Base-by-base conservation (phyloP, 2,329 filamentous ascomycete species). In the Fusarium avenaceum region DNA sequence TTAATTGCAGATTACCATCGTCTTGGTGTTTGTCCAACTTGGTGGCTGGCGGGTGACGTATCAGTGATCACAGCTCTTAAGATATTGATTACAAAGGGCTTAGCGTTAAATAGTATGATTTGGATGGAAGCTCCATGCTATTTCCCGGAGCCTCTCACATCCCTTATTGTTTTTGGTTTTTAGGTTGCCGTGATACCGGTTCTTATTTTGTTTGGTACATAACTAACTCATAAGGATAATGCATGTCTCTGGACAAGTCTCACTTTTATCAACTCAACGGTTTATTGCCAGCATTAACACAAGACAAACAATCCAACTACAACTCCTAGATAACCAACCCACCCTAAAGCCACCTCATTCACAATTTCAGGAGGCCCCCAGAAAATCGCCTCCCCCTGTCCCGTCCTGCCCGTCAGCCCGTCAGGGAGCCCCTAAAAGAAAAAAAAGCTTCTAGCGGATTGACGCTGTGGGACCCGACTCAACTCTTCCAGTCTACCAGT, bases 1-100 rank as follows among this genome's bases (percentile, higher is more conserved):
- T 49, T 60, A 73, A n/a, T 39, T 48, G 28, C 69, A 71, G 54
- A 74, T 71, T 70, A 71, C 65, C 71, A 70, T 67, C 44, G 48
- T 48, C 53, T 54, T 65, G 59, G 65, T 67, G 61, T 71, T 65
- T 69, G 48, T 63, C 65, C 63, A 39, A 47, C 43, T 49, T 63
- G 39, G 53, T 65, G 45, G 40, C 51, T 56, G 51, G 51, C 20
- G 47, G 44, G 53, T 49, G 55, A 46, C 64, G 43, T 67, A 73
- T 73, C 67, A 71, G 46, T 28, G 35, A 15, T 33, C 30, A 52
- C 46, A 22, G 19, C 51, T 60, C 28, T 68, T 44, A 58, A 30
- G 63, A 72, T 71, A 48, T 52, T 57, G 43, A 68, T 68, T 57
- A 42, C 32, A 59, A 69, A 42, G 28, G 68, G 71, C 17, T 47